These are phyloP conservation scores for Coemansia sp. DNA, from an alignment of 192 early-diverging fungal species.

Conservation along the genomic window DNA sequence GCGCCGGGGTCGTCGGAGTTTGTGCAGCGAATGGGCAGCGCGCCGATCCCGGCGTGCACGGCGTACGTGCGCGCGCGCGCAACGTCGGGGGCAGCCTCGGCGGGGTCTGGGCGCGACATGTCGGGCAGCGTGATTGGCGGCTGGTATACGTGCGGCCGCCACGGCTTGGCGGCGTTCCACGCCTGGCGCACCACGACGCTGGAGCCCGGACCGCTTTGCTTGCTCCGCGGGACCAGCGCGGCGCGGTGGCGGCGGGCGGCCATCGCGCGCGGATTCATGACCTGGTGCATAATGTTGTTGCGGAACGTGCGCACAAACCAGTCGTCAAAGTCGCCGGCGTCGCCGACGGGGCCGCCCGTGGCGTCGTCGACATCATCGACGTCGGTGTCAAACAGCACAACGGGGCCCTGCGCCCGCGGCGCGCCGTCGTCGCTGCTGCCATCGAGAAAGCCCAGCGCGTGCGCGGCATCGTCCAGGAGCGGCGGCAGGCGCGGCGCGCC, in stretches of 20 bases:
- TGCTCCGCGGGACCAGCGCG: neutral
- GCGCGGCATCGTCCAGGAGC: neutral
- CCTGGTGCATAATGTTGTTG: slow-evolving; percentile 1
- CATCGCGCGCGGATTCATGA: neutral
- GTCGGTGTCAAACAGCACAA: slow-evolving; percentile 2
- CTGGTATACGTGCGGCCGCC: slow-evolving; percentile 42
- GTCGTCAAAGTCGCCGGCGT: slow-evolving; percentile 11
- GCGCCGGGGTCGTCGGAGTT: slow-evolving; percentile 35
- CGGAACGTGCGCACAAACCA: slow-evolving; percentile 13
- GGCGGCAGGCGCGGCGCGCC: slow-evolving; percentile 1
- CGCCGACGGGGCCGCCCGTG: neutral
- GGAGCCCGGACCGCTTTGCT: neutral
- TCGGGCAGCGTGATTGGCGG: neutral
- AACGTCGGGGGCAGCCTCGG: neutral
- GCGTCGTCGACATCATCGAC: slow-evolving; percentile 4
- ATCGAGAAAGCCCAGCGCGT: too few species aligned
- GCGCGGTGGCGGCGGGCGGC: neutral
- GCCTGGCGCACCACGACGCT: slow-evolving; percentile 34
- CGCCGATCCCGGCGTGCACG: slow-evolving; percentile 13
- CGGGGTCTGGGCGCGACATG: neutral
- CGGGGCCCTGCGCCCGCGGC: neutral
- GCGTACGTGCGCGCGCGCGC: slow-evolving; percentile 10
- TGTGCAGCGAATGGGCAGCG: slow-evolving; percentile 19
- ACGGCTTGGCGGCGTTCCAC: slow-evolving; percentile 24
- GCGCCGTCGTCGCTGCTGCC: too few species aligned